phyloP scores from a whole-genome alignment of 768 basidiomycete species.

The Phlegmacium glaucopus region DNA sequence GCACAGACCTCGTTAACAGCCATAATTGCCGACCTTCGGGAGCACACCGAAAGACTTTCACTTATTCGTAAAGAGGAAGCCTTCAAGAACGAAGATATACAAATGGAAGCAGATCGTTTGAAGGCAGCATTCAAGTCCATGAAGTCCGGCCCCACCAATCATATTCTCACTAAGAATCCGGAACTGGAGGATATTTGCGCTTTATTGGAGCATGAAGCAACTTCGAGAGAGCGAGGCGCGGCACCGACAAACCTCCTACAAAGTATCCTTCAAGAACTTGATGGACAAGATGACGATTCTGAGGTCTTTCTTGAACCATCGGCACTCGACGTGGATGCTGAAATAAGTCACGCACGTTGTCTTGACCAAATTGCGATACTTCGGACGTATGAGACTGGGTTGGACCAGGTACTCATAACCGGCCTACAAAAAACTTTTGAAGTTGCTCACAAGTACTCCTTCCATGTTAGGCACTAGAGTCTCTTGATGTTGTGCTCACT shows the following conservation, averaged over 20 bases:
- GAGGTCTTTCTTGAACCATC: background rate
- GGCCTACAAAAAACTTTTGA: background rate
- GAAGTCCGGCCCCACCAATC: too few species aligned
- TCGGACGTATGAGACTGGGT: slow-evolving; percentile 4
- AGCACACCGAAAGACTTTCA: background rate
- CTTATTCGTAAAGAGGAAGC: slow-evolving; percentile 8
- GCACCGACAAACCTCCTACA: background rate
- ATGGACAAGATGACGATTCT: background rate
- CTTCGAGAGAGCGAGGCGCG: background rate
- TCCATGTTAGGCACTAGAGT: slow-evolving; percentile 2
- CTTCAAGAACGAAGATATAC: slow-evolving; percentile 2
- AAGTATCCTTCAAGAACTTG: too few species aligned
- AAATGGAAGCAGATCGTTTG: slow-evolving; percentile 10
- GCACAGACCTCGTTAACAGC: slow-evolving; percentile 4
- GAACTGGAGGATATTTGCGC: slow-evolving; percentile 8
- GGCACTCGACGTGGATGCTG: slow-evolving; percentile 3
- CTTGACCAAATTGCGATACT: slow-evolving; percentile 17
- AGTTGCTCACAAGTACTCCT: background rate
- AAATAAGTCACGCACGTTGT: slow-evolving; percentile 12
- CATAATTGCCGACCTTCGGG: slow-evolving; percentile 4
- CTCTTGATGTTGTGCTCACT: slow-evolving; percentile 4
- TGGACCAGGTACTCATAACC: slow-evolving; percentile 13
- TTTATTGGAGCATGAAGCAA: slow-evolving; percentile 6
- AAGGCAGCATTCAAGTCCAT: slow-evolving; percentile 3
- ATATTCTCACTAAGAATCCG: background rate